A percentile compares a stretch with the other conserved stretches of the same genome.
phyloP scores from a whole-genome alignment of 2,329 filamentous ascomycete species.

The Fusarium miscanthi region DNA sequence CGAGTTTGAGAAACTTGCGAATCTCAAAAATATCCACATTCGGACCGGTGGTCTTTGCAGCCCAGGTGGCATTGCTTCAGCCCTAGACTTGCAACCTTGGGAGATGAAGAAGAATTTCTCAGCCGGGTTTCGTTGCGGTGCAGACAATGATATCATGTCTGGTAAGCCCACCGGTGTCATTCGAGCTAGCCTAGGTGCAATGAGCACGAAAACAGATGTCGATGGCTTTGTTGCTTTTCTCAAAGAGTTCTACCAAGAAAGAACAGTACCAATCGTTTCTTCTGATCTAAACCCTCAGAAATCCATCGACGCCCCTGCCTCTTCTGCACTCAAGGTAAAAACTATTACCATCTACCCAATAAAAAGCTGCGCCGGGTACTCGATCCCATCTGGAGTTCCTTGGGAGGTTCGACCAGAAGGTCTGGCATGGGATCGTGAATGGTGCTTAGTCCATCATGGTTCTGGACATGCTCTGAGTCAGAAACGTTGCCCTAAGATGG shows the following conservation, averaged over 20 bases:
- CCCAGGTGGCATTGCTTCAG: conserved; percentile 82
- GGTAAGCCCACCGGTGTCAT: conserved; percentile 91
- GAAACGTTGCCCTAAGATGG: conserved; percentile 90
- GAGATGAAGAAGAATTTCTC: conserved; percentile 89
- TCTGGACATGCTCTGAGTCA: conserved; percentile 88
- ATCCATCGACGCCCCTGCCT: neutral
- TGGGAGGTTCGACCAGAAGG: conserved; percentile 89
- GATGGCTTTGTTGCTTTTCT: conserved; percentile 77
- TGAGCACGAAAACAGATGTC: conserved; percentile 84
- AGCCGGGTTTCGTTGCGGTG: conserved; percentile 84
- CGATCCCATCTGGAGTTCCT: conserved; percentile 67
- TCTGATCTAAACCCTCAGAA: neutral
- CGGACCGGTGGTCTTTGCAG: conserved; percentile 93
- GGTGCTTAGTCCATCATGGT: conserved; percentile 90
- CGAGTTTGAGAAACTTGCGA: conserved; percentile 88
- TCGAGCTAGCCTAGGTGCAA: conserved; percentile 86
- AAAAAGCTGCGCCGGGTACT: conserved; percentile 89
- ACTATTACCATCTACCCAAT: conserved; percentile 85
- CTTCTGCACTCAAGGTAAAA: conserved; percentile 58
- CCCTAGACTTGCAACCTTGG: conserved; percentile 78
- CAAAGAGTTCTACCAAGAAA: conserved; percentile 64
- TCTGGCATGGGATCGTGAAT: conserved; percentile 93
- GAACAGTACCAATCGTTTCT: neutral
- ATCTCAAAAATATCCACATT: conserved; percentile 82
- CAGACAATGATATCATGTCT: conserved; percentile 81